phyloP scores from a whole-genome alignment of 306 rosid genomes.

The Casuarina glauca region DNA sequence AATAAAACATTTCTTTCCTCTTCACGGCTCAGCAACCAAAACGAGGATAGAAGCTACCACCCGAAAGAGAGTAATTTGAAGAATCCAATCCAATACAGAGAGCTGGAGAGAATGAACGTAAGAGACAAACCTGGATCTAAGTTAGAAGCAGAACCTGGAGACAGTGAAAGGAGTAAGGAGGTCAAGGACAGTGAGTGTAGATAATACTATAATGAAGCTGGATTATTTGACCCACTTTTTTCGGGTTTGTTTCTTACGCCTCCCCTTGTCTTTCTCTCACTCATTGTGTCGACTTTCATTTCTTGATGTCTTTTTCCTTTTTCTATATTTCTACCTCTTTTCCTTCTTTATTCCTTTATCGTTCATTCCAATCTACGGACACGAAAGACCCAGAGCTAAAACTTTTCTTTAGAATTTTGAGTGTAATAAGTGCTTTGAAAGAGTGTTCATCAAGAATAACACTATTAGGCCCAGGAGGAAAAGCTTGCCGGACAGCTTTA shows the following conservation, averaged over 20 bases:
- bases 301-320: slow-evolving; percentile 14
- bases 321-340: neutral
- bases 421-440: too few relatives aligned
- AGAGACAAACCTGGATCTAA: slow-evolving; percentile 73
- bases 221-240: slow-evolving; percentile 61
- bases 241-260: slow-evolving; percentile 32
- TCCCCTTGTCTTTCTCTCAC: slow-evolving; percentile 3
- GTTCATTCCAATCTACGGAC: too few relatives aligned
- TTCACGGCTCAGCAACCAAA: slow-evolving; percentile 13
- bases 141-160: slow-evolving; percentile 13
- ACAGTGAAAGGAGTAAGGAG: slow-evolving; percentile 13
- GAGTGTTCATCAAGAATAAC: too few relatives aligned
- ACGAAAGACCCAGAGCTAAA: too few relatives aligned
- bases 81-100: slow-evolving; percentile 7
- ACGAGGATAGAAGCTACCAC: slow-evolving; percentile 19
- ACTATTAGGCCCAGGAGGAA: too few relatives aligned
- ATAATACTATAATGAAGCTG: slow-evolving; percentile 15
- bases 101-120: slow-evolving; percentile 21
- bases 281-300: slow-evolving; percentile 11
- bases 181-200: slow-evolving; percentile 1
- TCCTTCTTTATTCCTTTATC: slow-evolving; percentile 7
- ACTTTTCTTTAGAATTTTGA: too few relatives aligned
- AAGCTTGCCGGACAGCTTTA: too few relatives aligned
- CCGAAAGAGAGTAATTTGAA: slow-evolving; percentile 15
- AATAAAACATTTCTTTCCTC: neutral